These are phyloP conservation scores for Ogataea allantospora DNA, from an alignment of 805 yeast species.

Conservation along the genomic window DNA sequence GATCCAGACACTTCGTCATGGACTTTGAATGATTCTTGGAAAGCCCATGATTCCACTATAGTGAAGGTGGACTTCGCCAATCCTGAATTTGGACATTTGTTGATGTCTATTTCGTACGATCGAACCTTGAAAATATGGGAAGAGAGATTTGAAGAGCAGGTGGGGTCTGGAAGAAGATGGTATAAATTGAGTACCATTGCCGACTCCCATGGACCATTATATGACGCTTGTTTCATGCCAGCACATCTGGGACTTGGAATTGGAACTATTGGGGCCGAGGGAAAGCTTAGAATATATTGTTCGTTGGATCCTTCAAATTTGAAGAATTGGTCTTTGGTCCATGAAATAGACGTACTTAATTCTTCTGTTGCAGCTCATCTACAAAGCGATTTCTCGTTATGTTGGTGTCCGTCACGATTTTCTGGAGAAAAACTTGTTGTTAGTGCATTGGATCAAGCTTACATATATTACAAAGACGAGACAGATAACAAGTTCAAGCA, in stretches of 20 bases:
- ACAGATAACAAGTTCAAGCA: conserved; percentile 49
- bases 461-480: conserved; percentile 56
- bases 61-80: conserved; percentile 88
- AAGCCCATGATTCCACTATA: conserved; percentile 89
- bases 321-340: conserved; percentile 73
- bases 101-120: conserved; percentile 89
- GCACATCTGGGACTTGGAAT: conserved; percentile 74
- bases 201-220: conserved; percentile 85
- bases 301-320: conserved; percentile 88
- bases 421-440: conserved; percentile 78
- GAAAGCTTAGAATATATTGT: conserved; percentile 79
- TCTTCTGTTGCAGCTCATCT: conserved; percentile 75
- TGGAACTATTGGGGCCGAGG: conserved; percentile 89
- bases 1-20: conserved; percentile 68
- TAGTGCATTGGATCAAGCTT: conserved; percentile 84
- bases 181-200: conserved; percentile 68
- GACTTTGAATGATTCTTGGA: conserved; percentile 87
- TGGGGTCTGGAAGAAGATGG: conserved; percentile 85
- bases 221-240: conserved; percentile 89
- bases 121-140: conserved; percentile 89
- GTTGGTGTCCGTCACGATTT: conserved; percentile 90
- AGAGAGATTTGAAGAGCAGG: conserved; percentile 75
- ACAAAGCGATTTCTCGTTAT: conserved; percentile 80
- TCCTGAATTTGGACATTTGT: conserved; percentile 85
- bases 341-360: conserved; percentile 64